Evolutionary conservation across 257 asterid genomes (phyloP).

Genomic region (Ajuga chamaepitys): DNA sequence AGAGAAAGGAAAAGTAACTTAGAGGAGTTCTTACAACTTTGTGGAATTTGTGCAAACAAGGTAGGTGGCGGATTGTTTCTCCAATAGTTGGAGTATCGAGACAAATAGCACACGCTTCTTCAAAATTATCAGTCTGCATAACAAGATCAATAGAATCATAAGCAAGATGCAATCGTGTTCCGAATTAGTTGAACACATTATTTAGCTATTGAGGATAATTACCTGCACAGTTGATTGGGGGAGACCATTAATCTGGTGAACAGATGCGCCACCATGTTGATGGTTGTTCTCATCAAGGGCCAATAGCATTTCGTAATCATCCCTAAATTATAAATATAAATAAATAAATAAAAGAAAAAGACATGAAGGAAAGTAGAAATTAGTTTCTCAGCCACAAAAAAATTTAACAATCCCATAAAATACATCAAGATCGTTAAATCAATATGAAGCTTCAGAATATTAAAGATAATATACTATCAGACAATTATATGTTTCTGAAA

Average conservation of each 20-base stretch:
- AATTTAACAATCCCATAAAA: background rate
- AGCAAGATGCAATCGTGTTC: background rate
- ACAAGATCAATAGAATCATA: conserved; percentile 1
- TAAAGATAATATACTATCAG: too few species aligned
- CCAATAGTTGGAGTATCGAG: conserved; percentile 77
- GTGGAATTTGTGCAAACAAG: conserved; percentile 95
- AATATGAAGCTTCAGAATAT: background rate
- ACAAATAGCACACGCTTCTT: conserved; percentile 80
- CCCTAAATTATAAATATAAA: too few species aligned
- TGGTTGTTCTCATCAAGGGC: conserved; percentile 84
- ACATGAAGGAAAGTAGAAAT: conserved; percentile 2
- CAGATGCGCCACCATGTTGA: conserved; percentile 63
- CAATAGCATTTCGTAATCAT: conserved; percentile 87
- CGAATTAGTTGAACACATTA: background rate
- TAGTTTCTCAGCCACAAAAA: background rate
- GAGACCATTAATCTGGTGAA: conserved; percentile 61
- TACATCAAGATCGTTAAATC: background rate
- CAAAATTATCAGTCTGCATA: conserved; percentile 59
- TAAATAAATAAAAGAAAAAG: background rate
- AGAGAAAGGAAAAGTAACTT: background rate
- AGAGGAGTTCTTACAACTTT: conserved; percentile 55
- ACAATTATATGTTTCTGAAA: too few species aligned
- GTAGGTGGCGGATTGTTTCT: conserved; percentile 80
- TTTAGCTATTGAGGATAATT: conserved; percentile 6
- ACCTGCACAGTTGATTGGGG: conserved; percentile 90